These are phyloP conservation scores for Lentinula detonsa DNA, from an alignment of 768 basidiomycete species.

Conservation along the genomic window DNA sequence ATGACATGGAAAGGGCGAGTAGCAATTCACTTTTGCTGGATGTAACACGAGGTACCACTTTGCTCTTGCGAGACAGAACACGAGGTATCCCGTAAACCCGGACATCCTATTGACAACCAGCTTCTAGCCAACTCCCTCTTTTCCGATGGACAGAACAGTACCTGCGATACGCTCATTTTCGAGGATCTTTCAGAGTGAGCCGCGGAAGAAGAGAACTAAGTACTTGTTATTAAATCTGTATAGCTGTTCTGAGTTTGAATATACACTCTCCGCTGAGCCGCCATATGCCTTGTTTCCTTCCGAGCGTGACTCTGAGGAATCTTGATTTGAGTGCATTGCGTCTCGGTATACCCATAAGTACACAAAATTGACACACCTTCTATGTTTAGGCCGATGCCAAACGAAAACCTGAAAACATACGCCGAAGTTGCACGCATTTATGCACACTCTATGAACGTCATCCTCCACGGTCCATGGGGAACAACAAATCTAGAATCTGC, in stretches of 20 bases:
- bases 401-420: neutral
- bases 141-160: neutral
- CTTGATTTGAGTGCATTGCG: too few relatives aligned
- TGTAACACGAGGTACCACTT: neutral
- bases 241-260: too few relatives aligned
- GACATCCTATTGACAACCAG: neutral
- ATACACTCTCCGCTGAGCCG: too few relatives aligned
- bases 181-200: neutral
- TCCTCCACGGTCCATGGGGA: constrained; percentile 25
- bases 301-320: too few relatives aligned
- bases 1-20: neutral
- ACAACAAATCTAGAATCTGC: constrained; percentile 14
- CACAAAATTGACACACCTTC: too few relatives aligned
- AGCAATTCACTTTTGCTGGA: neutral
- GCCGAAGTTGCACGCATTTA: too few relatives aligned
- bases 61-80: neutral
- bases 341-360: too few relatives aligned
- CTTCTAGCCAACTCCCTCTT: neutral
- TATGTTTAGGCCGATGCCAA: neutral
- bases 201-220: too few relatives aligned
- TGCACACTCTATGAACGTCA: neutral
- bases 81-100: neutral
- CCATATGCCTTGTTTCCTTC: too few relatives aligned
- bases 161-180: neutral
- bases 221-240: too few relatives aligned